These are phyloP conservation scores for Hippophae gyantsensis DNA, from an alignment of 306 rosid species.

Conservation along the genomic window DNA sequence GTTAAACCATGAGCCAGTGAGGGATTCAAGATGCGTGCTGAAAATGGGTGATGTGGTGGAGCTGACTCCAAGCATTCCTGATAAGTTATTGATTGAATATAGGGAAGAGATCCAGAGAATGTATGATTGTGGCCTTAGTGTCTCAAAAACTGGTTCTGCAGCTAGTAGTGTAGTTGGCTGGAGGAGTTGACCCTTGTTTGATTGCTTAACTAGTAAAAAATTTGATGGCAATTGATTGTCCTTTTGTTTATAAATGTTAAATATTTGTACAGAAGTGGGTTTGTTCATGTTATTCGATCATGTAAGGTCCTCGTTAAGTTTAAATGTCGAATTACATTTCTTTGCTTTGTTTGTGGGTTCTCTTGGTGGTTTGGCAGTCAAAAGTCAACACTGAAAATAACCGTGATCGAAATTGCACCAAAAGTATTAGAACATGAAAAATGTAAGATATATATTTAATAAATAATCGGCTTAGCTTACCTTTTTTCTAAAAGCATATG, in stretches of 20 bases:
- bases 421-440: too few relatives aligned
- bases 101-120: slow-evolving; percentile 94
- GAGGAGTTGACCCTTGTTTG: slow-evolving; percentile 39
- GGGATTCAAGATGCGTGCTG: slow-evolving; percentile 63
- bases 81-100: slow-evolving; percentile 65
- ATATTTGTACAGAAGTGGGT: slow-evolving; percentile 32
- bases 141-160: slow-evolving; percentile 37
- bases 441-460: too few relatives aligned
- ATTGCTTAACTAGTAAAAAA: slow-evolving; percentile 6
- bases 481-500: too few relatives aligned
- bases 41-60: slow-evolving; percentile 95
- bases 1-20: slow-evolving; percentile 59
- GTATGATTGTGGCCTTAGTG: slow-evolving; percentile 66
- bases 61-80: slow-evolving; percentile 70
- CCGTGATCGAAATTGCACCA: too few relatives aligned
- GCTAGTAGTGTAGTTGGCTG: slow-evolving; percentile 46
- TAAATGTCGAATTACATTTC: too few relatives aligned
- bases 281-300: too few relatives aligned
- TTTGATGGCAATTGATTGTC: slow-evolving; percentile 16
- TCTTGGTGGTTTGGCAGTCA: too few relatives aligned
- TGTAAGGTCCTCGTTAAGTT: too few relatives aligned
- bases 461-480: too few relatives aligned
- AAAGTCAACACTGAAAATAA: too few relatives aligned
- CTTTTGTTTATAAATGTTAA: slow-evolving; percentile 26
- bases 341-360: too few relatives aligned